Evolutionary conservation across 2,329 filamentous ascomycete species (phyloP), one percentile per base, ranked within the genome.

Genomic region (Pseudopithomyces maydicus): DNA sequence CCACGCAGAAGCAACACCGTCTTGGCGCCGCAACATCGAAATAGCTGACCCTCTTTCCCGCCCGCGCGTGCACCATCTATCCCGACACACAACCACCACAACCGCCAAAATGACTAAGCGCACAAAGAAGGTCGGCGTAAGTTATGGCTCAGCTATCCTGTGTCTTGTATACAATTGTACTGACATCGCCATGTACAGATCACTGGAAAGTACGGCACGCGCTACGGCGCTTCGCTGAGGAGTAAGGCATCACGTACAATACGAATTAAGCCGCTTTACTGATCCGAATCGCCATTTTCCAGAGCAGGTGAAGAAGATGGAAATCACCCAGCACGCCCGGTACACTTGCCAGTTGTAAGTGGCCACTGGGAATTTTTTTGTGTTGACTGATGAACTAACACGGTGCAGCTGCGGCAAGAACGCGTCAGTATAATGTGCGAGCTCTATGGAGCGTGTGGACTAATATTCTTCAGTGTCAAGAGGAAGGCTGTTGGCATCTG

Each of bases 241-340:
- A 98, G 88, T 93, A 92, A 81, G 90, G 95, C 79, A 98, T 98
- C 92, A 97, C 97, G 91, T 97, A 97, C 90, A 95, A 98, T 63
- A 69, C 73, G 38, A 52, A 36, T 54, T n/a, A 19, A 35, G 44
- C 26, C 20, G 26, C 44, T 35, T 32, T 26, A 15, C 44, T 12
- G 26, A 29, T 29, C 26, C 26, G 26, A 29, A 29, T 29, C 26
- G 26, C 8, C 26, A 29, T 29, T 29, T 29, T 29, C 8, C 8
- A 29, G 26, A 29, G 26, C 26, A 29, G 26, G 26, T 29, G 26
- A 29, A 39, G 14, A 41, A 17, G 3, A 17, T 32, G 22, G 22
- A 74, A 90, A 91, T 98, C 81, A 91, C 91, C 77, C 95, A 98
- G 84, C 95, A 99, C 87, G 92, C 92, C 84, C 90, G 90, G 81